Evolutionary conservation across 441 rosid species (phyloP).

Genomic region (Pelargonium cotyledonis): DNA sequence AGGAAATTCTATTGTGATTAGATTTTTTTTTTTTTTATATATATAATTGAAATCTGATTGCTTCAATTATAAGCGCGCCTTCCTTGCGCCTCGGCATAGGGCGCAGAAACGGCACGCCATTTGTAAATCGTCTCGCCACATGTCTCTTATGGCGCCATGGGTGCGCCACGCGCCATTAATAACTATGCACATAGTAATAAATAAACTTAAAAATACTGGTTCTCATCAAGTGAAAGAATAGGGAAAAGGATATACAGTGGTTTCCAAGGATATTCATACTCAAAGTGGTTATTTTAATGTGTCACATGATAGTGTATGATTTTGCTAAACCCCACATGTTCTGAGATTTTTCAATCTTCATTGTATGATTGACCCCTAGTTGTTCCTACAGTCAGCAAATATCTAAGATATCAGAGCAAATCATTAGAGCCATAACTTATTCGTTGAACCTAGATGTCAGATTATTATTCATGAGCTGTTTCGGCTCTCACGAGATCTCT

Average conservation of each 20-base stretch:
- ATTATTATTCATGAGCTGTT: neutral
- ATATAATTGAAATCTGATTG: no score
- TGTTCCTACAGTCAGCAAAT: neutral
- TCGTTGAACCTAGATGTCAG: neutral
- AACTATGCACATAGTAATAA: no score
- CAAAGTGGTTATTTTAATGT: neutral
- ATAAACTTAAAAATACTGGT: neutral
- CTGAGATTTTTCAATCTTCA: neutral
- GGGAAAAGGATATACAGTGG: neutral
- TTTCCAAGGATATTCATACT: neutral
- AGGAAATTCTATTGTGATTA: no score
- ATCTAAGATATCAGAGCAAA: neutral
- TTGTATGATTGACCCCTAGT: neutral
- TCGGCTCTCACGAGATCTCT: neutral
- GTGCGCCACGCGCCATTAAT: no score
- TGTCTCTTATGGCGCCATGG: no score
- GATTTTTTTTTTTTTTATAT: no score
- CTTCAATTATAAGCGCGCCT: no score
- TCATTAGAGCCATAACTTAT: neutral
- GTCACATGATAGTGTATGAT: neutral
- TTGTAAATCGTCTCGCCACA: no score
- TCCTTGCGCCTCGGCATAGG: no score
- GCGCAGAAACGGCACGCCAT: no score
- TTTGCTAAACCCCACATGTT: neutral
- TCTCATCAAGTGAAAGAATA: neutral